phyloP scores from a whole-genome alignment of 179 eudicot genomes.

The Sideroxylon spinosum region DNA sequence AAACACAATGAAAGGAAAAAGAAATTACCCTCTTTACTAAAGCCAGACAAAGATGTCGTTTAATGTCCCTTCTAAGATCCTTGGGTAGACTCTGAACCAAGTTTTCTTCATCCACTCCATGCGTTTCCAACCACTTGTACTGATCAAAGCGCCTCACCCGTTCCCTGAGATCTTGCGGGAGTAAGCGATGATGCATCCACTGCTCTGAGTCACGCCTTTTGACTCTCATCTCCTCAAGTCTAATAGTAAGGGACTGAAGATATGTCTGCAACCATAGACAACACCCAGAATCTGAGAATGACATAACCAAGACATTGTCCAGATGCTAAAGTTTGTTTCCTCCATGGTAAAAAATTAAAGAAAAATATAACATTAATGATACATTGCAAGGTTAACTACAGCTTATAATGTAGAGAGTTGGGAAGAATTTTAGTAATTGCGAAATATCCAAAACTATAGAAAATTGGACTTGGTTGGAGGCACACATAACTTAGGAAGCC shows the following conservation, averaged over 20 bases:
- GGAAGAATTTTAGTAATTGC: background rate
- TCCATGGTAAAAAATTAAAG: background rate
- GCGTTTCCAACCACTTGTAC: slow-evolving; percentile 91
- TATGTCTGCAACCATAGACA: slow-evolving; percentile 59
- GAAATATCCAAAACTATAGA: background rate
- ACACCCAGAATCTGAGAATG: background rate
- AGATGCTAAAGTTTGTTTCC: background rate
- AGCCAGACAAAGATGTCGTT: slow-evolving; percentile 89
- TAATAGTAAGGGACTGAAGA: slow-evolving; percentile 85
- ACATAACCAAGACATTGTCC: background rate
- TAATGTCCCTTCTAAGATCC: slow-evolving; percentile 91
- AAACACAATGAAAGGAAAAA: background rate
- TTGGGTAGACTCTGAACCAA: slow-evolving; percentile 73
- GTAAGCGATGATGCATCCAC: slow-evolving; percentile 95
- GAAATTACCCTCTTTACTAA: slow-evolving; percentile 69
- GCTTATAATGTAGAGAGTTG: background rate
- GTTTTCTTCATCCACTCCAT: slow-evolving; percentile 86
- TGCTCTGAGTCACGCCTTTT: slow-evolving; percentile 96
- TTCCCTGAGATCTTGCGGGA: slow-evolving; percentile 76
- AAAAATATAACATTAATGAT: too few species aligned
- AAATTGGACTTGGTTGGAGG: background rate
- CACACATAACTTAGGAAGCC: background rate
- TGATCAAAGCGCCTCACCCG: slow-evolving; percentile 92
- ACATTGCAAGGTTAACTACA: background rate
- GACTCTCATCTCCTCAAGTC: slow-evolving; percentile 93